phyloP scores from a whole-genome alignment of 164 flowering plant genomes.

The Nelumbo lutea region DNA sequence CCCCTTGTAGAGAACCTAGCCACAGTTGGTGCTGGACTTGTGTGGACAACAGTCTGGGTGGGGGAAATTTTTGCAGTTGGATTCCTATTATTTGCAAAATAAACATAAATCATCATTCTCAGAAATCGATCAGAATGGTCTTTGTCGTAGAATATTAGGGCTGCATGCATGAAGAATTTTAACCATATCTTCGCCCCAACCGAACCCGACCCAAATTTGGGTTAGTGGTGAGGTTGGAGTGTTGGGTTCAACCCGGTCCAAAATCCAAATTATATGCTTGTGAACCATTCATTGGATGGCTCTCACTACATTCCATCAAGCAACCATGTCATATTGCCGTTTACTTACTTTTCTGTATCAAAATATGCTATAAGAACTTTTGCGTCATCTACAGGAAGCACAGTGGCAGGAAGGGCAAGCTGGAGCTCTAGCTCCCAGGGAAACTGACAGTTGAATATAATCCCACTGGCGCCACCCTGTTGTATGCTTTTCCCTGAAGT shows the following conservation, averaged over 20 bases:
- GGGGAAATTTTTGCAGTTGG: slow-evolving; percentile 35
- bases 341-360: slow-evolving; percentile 31
- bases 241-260: neutral
- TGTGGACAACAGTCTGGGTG: slow-evolving; percentile 17
- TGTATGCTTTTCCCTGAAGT: slow-evolving; percentile 16
- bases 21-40: slow-evolving; percentile 39
- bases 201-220: too few species aligned
- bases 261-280: too few species aligned
- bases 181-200: too few species aligned
- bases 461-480: slow-evolving; percentile 38
- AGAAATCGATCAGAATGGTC: neutral
- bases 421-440: slow-evolving; percentile 29
- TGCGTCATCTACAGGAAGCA: slow-evolving; percentile 32
- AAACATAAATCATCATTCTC: neutral
- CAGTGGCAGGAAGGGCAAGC: slow-evolving; percentile 27
- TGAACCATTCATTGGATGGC: neutral
- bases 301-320: too few species aligned
- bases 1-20: slow-evolving; percentile 50
- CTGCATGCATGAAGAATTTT: too few species aligned
- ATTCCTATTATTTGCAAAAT: slow-evolving; percentile 26
- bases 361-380: slow-evolving; percentile 26
- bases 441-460: slow-evolving; percentile 30
- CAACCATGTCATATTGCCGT: too few species aligned
- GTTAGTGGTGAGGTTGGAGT: too few species aligned
- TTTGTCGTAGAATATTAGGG: neutral